Percentiles rank a stretch among this genome's conserved stretches.
Evolutionary conservation across 1,284 basidiomycete genomes (phyloP).

Genomic region (Moesziomyces sp.): DNA sequence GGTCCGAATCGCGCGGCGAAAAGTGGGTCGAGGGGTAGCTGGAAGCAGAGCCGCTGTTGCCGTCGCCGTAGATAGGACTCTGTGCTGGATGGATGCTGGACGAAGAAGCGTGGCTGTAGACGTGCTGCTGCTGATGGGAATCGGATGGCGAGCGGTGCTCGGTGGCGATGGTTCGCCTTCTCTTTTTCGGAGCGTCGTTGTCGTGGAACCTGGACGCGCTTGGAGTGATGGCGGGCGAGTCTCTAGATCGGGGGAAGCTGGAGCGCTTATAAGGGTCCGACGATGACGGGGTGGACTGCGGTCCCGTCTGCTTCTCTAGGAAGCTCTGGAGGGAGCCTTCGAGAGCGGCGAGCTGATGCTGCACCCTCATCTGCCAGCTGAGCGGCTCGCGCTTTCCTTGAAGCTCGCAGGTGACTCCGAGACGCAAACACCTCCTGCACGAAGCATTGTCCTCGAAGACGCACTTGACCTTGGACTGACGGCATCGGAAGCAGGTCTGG

Average conservation of each 20-base stretch:
- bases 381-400: slow-evolving; percentile 35
- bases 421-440: slow-evolving; percentile 23
- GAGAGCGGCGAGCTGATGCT: slow-evolving; percentile 31
- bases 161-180: slow-evolving; percentile 15
- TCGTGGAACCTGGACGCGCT: neutral
- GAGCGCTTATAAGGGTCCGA: slow-evolving; percentile 4
- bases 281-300: neutral
- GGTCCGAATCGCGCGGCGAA: slow-evolving; percentile 16
- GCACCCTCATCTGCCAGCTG: slow-evolving; percentile 43
- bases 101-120: slow-evolving; percentile 2
- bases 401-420: slow-evolving; percentile 33
- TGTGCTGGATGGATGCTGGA: neutral
- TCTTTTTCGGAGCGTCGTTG: slow-evolving; percentile 8
- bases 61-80: slow-evolving; percentile 20
- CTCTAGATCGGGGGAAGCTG: slow-evolving; percentile 14
- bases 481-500: slow-evolving; percentile 38
- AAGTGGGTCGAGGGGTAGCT: slow-evolving; percentile 25
- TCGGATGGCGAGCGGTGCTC: neutral
- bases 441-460: slow-evolving; percentile 27
- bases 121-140: neutral
- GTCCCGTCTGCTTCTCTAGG: slow-evolving; percentile 23
- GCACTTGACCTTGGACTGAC: slow-evolving; percentile 39
- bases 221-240: slow-evolving; percentile 4
- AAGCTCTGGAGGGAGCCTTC: slow-evolving; percentile 32
- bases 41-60: slow-evolving; percentile 4